These are phyloP conservation scores for Talaromyces albobiverticillius DNA, from an alignment of 2,329 filamentous ascomycete species.

Conservation along the genomic window DNA sequence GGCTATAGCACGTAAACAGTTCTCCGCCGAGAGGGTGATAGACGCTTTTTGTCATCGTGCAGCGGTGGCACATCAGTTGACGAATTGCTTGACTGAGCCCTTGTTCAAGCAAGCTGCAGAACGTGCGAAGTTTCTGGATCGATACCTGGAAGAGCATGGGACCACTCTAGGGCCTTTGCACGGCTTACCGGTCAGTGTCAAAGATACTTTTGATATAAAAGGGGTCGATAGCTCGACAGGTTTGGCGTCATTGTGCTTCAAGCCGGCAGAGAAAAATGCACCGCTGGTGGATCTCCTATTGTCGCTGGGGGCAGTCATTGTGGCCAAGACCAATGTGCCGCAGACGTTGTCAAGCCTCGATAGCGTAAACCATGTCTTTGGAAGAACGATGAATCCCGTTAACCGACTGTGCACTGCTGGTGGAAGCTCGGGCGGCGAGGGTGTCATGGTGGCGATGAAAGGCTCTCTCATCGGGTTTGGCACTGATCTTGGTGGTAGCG, in stretches of 20 bases:
- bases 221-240: slow-evolving; percentile 56
- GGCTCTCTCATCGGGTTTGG: slow-evolving; percentile 60
- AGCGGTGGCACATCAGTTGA: slow-evolving; percentile 7
- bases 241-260: slow-evolving; percentile 34
- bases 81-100: slow-evolving; percentile 49
- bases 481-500: slow-evolving; percentile 30
- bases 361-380: slow-evolving; percentile 60
- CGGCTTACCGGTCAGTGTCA: slow-evolving; percentile 57
- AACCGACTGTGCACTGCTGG: slow-evolving; percentile 61
- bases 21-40: slow-evolving; percentile 5
- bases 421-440: slow-evolving; percentile 66
- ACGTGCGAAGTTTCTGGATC: slow-evolving; percentile 48
- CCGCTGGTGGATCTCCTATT: slow-evolving; percentile 10
- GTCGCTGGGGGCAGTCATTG: slow-evolving; percentile 49
- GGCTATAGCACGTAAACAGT: background rate
- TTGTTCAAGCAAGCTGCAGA: slow-evolving; percentile 50
- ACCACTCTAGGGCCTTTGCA: slow-evolving; percentile 57
- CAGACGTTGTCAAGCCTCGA: slow-evolving; percentile 64
- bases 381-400: slow-evolving; percentile 61
- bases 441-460: slow-evolving; percentile 56
- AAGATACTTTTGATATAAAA: slow-evolving; percentile 45
- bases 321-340: slow-evolving; percentile 57
- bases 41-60: slow-evolving; percentile 7
- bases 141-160: slow-evolving; percentile 36
- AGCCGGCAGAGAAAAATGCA: background rate